phyloP scores from a whole-genome alignment of 352 stramenopile genomes.

The Lagenidium giganteum region DNA sequence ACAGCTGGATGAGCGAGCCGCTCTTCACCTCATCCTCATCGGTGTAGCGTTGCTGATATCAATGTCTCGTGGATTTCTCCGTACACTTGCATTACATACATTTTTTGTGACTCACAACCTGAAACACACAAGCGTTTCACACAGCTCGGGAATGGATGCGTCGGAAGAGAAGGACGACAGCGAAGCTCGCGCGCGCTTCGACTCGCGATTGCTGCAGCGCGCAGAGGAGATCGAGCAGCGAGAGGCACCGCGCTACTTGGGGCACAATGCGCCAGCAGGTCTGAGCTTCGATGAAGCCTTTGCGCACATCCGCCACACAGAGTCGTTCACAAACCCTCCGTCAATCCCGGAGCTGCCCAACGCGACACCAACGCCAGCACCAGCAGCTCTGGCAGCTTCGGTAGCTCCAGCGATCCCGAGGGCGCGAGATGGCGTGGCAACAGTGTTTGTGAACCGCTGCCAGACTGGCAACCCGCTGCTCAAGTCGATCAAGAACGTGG shows the following conservation, averaged over 20 bases:
- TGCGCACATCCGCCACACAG: constrained; percentile 43
- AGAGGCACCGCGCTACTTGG: constrained; percentile 11
- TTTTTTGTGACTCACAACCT: too few species aligned
- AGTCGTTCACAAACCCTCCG: constrained; percentile 37
- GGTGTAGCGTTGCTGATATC: too few species aligned
- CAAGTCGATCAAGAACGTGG: constrained; percentile 90
- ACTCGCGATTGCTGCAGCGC: constrained; percentile 8
- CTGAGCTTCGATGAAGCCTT: constrained; percentile 41
- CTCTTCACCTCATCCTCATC: too few species aligned
- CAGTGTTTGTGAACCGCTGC: constrained; percentile 71
- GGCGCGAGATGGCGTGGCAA: constrained; percentile 36
- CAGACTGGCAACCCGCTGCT: constrained; percentile 95
- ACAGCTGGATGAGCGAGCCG: too few species aligned
- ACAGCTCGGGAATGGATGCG: too few species aligned
- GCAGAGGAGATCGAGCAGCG: neutral
- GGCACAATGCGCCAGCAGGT: neutral
- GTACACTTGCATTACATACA: too few species aligned
- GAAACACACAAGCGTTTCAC: too few species aligned
- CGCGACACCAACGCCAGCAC: neutral
- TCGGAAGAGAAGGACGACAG: too few species aligned
- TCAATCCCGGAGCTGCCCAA: constrained; percentile 4
- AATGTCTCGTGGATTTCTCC: too few species aligned
- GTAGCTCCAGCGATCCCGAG: constrained; percentile 12
- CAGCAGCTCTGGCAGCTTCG: constrained; percentile 2
- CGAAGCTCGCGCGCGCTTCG: too few species aligned